A percentile compares a stretch with the other conserved stretches of the same genome.
phyloP scores from a whole-genome alignment of 2,329 filamentous ascomycete species.

The Albifimbria verrucaria region DNA sequence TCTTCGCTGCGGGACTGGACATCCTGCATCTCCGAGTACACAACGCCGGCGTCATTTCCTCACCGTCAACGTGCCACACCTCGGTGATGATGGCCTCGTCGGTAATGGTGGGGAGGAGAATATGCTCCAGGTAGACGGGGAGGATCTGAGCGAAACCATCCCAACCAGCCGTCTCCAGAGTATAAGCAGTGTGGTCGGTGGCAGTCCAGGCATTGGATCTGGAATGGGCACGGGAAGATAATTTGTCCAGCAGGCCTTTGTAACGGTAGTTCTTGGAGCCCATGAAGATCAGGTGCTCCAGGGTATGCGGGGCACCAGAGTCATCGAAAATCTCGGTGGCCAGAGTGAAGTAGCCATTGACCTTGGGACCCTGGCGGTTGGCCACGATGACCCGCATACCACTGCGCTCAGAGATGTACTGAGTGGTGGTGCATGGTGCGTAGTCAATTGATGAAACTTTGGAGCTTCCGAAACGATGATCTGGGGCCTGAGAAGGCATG shows the following conservation, averaged over 20 bases:
- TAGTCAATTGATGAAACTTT: constrained; percentile 88
- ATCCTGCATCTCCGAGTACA: constrained; percentile 99
- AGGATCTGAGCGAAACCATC: constrained; percentile 93
- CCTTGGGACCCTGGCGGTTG: constrained; percentile 89
- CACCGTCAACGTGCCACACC: constrained; percentile 91
- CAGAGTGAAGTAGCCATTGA: constrained; percentile 90
- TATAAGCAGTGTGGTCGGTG: constrained; percentile 95
- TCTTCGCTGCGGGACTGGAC: constrained; percentile 81
- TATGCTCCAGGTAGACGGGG: constrained; percentile 91
- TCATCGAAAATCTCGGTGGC: constrained; percentile 98
- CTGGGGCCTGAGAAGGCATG: constrained; percentile 53
- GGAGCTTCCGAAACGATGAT: constrained; percentile 74
- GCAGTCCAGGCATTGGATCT: constrained; percentile 96
- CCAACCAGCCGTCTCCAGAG: constrained; percentile 92
- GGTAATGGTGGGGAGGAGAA: constrained; percentile 86
- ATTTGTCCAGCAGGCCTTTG: constrained; percentile 91
- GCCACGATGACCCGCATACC: constrained; percentile 94
- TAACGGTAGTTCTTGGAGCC: constrained; percentile 91
- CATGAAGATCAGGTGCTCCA: constrained; percentile 84
- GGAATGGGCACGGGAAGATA: constrained; percentile 90
- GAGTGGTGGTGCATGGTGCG: constrained; percentile 80
- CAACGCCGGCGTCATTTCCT: constrained; percentile 91
- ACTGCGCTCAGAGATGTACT: constrained; percentile 93
- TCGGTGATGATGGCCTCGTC: constrained; percentile 93
- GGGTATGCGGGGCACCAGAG: constrained; percentile 83